These are phyloP conservation scores for Parietaria judaica DNA, from an alignment of 306 rosid species.

Conservation along the genomic window DNA sequence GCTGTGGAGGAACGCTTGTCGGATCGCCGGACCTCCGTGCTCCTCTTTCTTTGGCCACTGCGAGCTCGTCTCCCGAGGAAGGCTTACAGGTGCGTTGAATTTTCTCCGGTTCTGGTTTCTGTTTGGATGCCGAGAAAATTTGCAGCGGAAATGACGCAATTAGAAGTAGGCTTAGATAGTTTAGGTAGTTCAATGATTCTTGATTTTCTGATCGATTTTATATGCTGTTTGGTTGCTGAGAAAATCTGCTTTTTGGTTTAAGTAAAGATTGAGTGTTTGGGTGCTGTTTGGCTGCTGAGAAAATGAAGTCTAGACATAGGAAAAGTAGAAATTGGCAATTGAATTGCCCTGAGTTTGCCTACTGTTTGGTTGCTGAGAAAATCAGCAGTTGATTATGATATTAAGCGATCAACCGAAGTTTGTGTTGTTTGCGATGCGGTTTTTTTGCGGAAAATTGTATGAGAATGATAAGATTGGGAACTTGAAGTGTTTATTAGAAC, in stretches of 20 bases:
- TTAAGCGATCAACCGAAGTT: too few species aligned
- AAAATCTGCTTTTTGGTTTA: background rate
- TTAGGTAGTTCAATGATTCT: background rate
- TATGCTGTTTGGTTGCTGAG: background rate
- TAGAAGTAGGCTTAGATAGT: background rate
- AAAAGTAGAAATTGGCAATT: background rate
- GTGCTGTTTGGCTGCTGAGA: background rate
- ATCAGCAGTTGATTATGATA: background rate
- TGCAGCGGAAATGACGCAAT: background rate
- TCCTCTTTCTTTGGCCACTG: conserved; percentile 51
- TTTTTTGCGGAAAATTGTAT: background rate
- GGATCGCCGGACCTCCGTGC: conserved; percentile 56
- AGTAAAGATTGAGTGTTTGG: background rate
- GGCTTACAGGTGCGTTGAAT: conserved; percentile 36
- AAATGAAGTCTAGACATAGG: background rate
- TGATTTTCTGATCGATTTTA: background rate
- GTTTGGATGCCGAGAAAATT: conserved; percentile 1
- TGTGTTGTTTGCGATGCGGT: too few species aligned
- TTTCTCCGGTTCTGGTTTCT: background rate
- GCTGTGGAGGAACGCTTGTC: conserved; percentile 37
- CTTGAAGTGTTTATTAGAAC: background rate
- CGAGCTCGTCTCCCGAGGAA: conserved; percentile 41
- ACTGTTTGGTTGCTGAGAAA: background rate
- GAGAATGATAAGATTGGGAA: background rate
- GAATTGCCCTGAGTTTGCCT: background rate